phyloP scores from a whole-genome alignment of 2,329 filamentous ascomycete species.

The Karstenula rhodostoma region DNA sequence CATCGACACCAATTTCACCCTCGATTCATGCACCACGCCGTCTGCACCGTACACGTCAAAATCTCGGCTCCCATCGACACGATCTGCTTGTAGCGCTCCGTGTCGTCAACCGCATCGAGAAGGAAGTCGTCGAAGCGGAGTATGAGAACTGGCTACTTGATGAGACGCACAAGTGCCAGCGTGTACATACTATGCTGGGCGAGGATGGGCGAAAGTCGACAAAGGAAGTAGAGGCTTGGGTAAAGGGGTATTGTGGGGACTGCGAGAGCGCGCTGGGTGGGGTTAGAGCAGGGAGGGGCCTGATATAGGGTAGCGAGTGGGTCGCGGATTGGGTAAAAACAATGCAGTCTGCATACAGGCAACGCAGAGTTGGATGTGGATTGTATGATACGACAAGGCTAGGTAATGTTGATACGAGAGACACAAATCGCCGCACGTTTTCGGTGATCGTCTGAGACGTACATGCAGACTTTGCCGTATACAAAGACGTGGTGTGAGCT shows the following conservation, averaged over 20 bases:
- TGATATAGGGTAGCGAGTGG: constrained; percentile 13
- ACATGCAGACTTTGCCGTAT: too few relatives aligned
- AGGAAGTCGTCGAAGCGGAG: constrained; percentile 83
- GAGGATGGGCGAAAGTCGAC: constrained; percentile 49
- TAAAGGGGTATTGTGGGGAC: constrained; percentile 69
- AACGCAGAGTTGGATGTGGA: neutral
- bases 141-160: constrained; percentile 92
- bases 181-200: constrained; percentile 60
- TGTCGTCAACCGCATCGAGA: constrained; percentile 87
- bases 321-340: neutral
- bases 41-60: constrained; percentile 80
- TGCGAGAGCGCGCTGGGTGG: constrained; percentile 57
- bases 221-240: constrained; percentile 63
- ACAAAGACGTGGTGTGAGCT: too few relatives aligned
- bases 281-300: constrained; percentile 11
- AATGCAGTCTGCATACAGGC: neutral
- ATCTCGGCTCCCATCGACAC: constrained; percentile 83
- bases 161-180: constrained; percentile 78
- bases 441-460: too few relatives aligned
- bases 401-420: neutral
- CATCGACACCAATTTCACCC: constrained; percentile 31
- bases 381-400: neutral
- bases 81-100: constrained; percentile 90
- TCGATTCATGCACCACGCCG: constrained; percentile 55
- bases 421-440: neutral